A percentile compares a stretch with the other conserved stretches of the same genome.
Evolutionary conservation across 1,284 basidiomycete genomes (phyloP).

Genomic region (Phylloporus gajari): DNA sequence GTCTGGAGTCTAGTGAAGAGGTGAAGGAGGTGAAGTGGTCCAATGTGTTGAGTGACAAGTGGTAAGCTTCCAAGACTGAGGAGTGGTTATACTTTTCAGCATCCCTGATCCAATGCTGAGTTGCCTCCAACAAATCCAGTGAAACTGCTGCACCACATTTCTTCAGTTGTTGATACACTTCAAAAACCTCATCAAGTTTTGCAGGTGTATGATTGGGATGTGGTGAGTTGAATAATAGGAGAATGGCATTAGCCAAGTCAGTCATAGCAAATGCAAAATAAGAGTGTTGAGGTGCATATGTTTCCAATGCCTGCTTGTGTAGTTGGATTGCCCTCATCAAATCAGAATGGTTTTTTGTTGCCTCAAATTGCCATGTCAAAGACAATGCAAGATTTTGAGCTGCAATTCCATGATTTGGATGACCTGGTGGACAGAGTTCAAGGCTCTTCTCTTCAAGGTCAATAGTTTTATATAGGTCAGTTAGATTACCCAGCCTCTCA

Average conservation of each 20-base stretch:
- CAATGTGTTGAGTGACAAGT: too few relatives aligned
- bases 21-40: too few relatives aligned
- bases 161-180: background rate
- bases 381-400: background rate
- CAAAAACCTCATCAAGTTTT: background rate
- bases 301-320: background rate
- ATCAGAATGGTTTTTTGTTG: background rate
- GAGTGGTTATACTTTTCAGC: background rate
- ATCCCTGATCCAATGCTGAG: background rate
- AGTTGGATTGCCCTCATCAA: background rate
- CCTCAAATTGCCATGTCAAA: background rate
- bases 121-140: background rate
- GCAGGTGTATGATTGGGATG: background rate
- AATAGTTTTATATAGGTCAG: background rate
- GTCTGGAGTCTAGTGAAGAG: too few relatives aligned
- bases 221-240: background rate
- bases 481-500: background rate
- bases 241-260: background rate
- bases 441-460: background rate
- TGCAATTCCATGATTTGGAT: background rate
- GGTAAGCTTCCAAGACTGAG: too few relatives aligned
- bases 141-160: background rate
- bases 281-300: background rate
- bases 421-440: background rate
- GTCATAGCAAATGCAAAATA: background rate